Evolutionary conservation across 306 rosid species (phyloP), one percentile per base, ranked within the genome.

Genomic region (Acacia melanoxylon): DNA sequence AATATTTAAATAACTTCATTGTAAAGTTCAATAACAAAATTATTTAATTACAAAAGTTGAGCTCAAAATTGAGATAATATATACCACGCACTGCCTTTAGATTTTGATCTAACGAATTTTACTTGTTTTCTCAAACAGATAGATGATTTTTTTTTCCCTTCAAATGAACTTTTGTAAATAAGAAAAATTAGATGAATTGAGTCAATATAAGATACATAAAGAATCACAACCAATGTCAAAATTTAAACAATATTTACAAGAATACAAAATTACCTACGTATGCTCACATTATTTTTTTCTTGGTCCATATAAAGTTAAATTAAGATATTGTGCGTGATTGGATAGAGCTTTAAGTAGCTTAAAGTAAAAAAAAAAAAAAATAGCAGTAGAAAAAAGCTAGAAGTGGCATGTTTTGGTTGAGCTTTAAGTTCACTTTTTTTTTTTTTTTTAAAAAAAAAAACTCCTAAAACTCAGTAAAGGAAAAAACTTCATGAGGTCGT

Each of bases 81-180:
- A 61, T 10, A 0, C 19, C 68, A 17, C 10, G 27, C 76, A 51
- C 56, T 17, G 45, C 66, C 59, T 71, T 25, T 4, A 0, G 66
- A 72, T 72, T 69, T 73, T 48, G 46, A 81, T 81, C 74, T 0
- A 17, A 19, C 27, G 27, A 20, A 56, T n/a, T 19, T 56, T 20
- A 51, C 74, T 61, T 25, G 15, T 24, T 24, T 10, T 24, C 1
- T 19, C 35, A 6, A 22, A 61, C 33, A 24, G 35, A 61, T 8
- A 20, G 2, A 6, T 56, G 62, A 52, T 52, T 19, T n/a, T 56
- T 19, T 54, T 54, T 51, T 31, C 2, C 29, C 2, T 4, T 49
- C 56, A 16, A 51, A 52, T 5, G 19, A 14, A 22, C 0, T 52
- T 52, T 52, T 52, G 24, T 52, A 58, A 22, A 58, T 7, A 54